These are phyloP conservation scores for Syncephalastrum sp. DNA, from an alignment of 371 early-diverging fungal species.

Conservation along the genomic window DNA sequence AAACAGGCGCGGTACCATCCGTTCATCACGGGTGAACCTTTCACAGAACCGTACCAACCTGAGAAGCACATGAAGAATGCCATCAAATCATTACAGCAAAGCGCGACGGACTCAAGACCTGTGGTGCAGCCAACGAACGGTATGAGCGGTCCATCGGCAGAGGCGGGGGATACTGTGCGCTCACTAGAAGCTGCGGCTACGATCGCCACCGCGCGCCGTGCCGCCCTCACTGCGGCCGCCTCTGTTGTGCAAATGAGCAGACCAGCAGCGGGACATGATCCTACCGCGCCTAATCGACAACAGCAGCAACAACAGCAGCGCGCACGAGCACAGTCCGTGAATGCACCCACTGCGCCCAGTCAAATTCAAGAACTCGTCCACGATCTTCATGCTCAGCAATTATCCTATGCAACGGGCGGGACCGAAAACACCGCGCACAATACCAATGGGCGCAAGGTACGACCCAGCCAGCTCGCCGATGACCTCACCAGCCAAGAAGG, in stretches of 20 bases:
- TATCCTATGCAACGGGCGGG: not conserved
- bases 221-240: too few relatives aligned
- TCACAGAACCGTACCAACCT: slow-evolving; percentile 57
- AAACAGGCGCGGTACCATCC: slow-evolving; percentile 92
- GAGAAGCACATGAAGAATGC: slow-evolving; percentile 21
- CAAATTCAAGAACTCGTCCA: slow-evolving; percentile 16
- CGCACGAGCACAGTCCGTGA: slow-evolving; percentile 18
- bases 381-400: slow-evolving; percentile 15
- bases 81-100: slow-evolving; percentile 5
- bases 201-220: too few relatives aligned
- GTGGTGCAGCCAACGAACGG: not conserved
- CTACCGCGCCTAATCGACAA: slow-evolving; percentile 1
- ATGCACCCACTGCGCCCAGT: slow-evolving; percentile 10
- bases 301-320: slow-evolving; percentile 2
- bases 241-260: too few relatives aligned
- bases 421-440: slow-evolving; percentile 4
- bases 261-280: too few relatives aligned
- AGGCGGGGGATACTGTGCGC: not conserved
- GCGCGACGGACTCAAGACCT: not conserved
- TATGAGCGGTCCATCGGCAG: not conserved
- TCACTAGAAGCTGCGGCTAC: slow-evolving; percentile 13
- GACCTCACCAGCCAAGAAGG: not conserved
- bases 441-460: slow-evolving; percentile 2
- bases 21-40: slow-evolving; percentile 90
- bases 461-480: slow-evolving; percentile 3